Percentiles rank a stretch among this genome's conserved stretches.
These are phyloP conservation scores for Candida freyschussii DNA, from an alignment of 1,139 yeast species.

Conservation along the genomic window DNA sequence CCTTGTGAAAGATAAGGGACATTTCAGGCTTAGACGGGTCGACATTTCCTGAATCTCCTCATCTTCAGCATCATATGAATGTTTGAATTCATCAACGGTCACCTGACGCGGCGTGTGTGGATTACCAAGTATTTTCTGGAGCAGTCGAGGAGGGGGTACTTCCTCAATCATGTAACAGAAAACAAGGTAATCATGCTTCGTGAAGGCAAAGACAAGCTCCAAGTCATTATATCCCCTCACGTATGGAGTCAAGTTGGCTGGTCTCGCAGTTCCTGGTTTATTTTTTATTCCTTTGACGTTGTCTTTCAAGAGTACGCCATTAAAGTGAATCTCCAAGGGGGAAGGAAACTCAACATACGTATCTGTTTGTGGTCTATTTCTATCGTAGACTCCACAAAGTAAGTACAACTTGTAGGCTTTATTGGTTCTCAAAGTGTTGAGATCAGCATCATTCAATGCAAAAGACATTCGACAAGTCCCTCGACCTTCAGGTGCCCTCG, in stretches of 20 bases:
- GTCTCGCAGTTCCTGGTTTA: constrained; percentile 58
- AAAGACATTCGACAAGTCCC: constrained; percentile 39
- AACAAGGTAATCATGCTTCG: constrained; percentile 39
- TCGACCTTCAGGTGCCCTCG: constrained; percentile 35
- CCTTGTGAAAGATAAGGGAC: constrained; percentile 61
- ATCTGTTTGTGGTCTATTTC: constrained; percentile 29
- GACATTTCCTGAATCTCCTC: constrained; percentile 56
- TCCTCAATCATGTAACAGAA: constrained; percentile 51
- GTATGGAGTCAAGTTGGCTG: constrained; percentile 55
- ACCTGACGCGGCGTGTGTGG: constrained; percentile 46
- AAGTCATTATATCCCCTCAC: constrained; percentile 38
- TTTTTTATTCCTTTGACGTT: constrained; percentile 58
- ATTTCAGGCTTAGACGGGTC: constrained; percentile 51
- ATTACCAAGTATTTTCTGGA: constrained; percentile 30
- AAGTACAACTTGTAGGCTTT: constrained; percentile 36
- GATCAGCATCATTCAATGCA: constrained; percentile 37
- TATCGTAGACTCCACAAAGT: constrained; percentile 41
- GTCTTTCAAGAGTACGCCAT: constrained; percentile 41
- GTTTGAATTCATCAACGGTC: constrained; percentile 40
- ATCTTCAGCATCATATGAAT: constrained; percentile 38
- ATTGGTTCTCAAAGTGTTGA: constrained; percentile 27
- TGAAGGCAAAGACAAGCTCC: constrained; percentile 49
- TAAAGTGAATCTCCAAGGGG: constrained; percentile 52
- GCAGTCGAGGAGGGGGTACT: constrained; percentile 37
- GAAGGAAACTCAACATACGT: constrained; percentile 51